phyloP scores from a whole-genome alignment of 2,329 filamentous ascomycete genomes.

The Cercospora berteroae region DNA sequence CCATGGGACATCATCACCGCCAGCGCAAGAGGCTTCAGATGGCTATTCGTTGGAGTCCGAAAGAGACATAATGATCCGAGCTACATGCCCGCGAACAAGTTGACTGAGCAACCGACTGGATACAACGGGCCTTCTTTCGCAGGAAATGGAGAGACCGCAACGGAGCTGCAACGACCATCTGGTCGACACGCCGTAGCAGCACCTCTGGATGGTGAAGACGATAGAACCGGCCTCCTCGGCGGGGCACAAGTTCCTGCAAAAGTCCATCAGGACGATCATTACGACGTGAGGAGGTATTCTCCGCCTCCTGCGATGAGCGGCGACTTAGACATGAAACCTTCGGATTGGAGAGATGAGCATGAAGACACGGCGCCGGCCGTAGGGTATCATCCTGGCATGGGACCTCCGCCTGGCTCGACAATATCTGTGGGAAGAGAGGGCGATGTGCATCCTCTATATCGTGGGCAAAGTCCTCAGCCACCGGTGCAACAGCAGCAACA shows the following conservation, averaged over 20 bases:
- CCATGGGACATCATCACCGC: conserved; percentile 81
- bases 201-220: conserved; percentile 26
- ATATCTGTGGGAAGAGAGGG: conserved; percentile 14
- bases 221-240: conserved; percentile 31
- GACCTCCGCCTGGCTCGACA: conserved; percentile 15
- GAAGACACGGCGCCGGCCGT: background rate
- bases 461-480: conserved; percentile 15
- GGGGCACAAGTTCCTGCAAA: conserved; percentile 22
- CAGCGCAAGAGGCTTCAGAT: conserved; percentile 71
- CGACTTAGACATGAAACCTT: conserved; percentile 19
- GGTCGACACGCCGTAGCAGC: background rate
- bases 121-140: conserved; percentile 28
- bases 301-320: background rate
- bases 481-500: background rate
- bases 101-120: conserved; percentile 14
- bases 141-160: conserved; percentile 25
- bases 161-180: conserved; percentile 25
- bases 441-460: conserved; percentile 21
- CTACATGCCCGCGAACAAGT: conserved; percentile 36
- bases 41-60: conserved; percentile 74
- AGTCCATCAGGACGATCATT: background rate
- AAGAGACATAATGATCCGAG: conserved; percentile 49
- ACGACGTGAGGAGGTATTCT: background rate
- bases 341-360: conserved; percentile 14
- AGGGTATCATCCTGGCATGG: conserved; percentile 31